Base-by-base conservation (phyloP, 2,329 filamentous ascomycete species). In the Penicillium sp. region DNA sequence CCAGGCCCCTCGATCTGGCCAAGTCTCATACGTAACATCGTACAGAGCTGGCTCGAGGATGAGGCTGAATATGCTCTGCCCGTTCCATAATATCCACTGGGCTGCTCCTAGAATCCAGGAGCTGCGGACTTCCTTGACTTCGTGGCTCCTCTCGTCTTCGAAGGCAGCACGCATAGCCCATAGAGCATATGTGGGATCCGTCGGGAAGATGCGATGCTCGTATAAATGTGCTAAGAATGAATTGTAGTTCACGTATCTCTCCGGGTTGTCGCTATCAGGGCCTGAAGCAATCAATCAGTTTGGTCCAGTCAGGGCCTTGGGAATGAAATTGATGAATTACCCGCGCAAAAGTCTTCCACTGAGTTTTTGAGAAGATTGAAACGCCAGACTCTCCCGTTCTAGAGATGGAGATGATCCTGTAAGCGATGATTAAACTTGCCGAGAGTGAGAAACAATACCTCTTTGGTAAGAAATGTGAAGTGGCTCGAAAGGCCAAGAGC, bases 131-230 rank as follows among this genome's bases (percentile, higher is more conserved):
- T 15, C 20, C 20, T 39, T 39, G 3, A 12, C 35, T 15, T 55
- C 43, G 5, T 48, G 28, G 34, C 35, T 22, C 22, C 42, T 31
- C 0, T 55, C 43, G 11, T 55, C 43, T 37, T 55, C 54, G 20
- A 55, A 49, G 17, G 54, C 54, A 7, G 54, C 42, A 20, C 54
- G 54, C 54, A 55, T 55, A 28, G 54, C 54, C 54, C 54, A 55
- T n/a, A 55, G 5, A 1, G 54, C 54, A 34, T 55, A 55, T 14
- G 54, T 48, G 14, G 54, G 54, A 31, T 55, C 54, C 1, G 43
- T 55, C 4, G 42, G 42, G n/a, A 55, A 55, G 20, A 55, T 49
- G 2, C 54, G 54, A 31, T 48, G 43, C 17, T 48, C 42, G 25
- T 55, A 55, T 17, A 55, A 37, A 14, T 55, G 54, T 14, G 54